A percentile compares a stretch with the other conserved stretches of the same genome.
phyloP scores from a whole-genome alignment of 345 rosid genomes.

The Eutrema heterophyllum region DNA sequence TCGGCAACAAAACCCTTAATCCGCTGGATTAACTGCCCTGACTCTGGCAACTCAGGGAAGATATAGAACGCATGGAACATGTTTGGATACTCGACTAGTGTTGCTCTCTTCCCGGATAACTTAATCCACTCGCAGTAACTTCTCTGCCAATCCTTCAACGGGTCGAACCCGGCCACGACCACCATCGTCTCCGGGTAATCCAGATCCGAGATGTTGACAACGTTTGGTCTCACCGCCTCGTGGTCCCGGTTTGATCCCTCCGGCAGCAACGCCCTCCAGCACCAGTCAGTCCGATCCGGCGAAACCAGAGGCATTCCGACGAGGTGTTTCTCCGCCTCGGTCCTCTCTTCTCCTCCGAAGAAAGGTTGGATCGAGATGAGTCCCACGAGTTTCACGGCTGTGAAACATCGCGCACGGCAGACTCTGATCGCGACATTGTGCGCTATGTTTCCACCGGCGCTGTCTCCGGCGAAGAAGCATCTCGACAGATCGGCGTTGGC shows the following conservation, averaged over 20 bases:
- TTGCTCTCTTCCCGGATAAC: constrained; percentile 56
- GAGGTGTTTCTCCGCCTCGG: constrained; percentile 52
- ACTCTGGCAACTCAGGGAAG: constrained; percentile 62
- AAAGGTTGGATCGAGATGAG: constrained; percentile 67
- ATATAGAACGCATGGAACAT: constrained; percentile 79
- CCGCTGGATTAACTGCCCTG: constrained; percentile 39
- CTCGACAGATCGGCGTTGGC: constrained; percentile 48
- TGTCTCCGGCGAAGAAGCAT: constrained; percentile 72
- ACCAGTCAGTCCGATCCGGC: constrained; percentile 43
- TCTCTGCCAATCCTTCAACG: constrained; percentile 77
- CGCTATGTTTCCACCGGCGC: constrained; percentile 77
- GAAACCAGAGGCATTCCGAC: constrained; percentile 37
- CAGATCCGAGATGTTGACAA: constrained; percentile 36
- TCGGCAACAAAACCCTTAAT: constrained; percentile 48
- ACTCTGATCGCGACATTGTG: constrained; percentile 63
- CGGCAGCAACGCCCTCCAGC: constrained; percentile 55
- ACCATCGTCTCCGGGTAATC: constrained; percentile 56
- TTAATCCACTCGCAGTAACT: constrained; percentile 63
- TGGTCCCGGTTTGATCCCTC: constrained; percentile 59
- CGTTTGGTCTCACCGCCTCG: constrained; percentile 42
- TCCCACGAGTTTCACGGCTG: constrained; percentile 37
- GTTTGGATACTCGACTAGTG: constrained; percentile 60
- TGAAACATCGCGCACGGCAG: constrained; percentile 9
- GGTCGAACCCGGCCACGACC: constrained; percentile 57
- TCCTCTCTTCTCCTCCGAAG: constrained; percentile 76